Evolutionary conservation across 1,139 yeast genomes (phyloP).

Genomic region (Kluyveromyces marxianus): DNA sequence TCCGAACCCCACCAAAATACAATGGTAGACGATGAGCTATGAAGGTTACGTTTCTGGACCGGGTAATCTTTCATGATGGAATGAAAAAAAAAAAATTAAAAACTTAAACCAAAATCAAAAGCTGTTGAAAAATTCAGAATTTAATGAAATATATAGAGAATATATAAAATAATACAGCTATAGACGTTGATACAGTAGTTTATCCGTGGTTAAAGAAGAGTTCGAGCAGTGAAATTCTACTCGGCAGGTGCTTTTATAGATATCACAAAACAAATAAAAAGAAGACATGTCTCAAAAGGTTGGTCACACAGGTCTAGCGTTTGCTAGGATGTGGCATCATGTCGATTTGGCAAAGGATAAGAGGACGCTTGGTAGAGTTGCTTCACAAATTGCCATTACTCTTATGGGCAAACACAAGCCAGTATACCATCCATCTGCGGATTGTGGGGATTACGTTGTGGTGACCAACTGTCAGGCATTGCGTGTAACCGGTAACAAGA

Average conservation of each 20-base stretch:
- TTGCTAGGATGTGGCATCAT: conserved; percentile 92
- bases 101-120: too few species aligned
- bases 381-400: conserved; percentile 78
- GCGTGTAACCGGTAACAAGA: conserved; percentile 75
- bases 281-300: conserved; percentile 28
- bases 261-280: too few species aligned
- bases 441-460: conserved; percentile 94
- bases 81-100: background rate
- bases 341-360: conserved; percentile 80
- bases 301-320: conserved; percentile 56
- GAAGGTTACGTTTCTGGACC: background rate
- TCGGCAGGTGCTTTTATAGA: too few species aligned
- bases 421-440: conserved; percentile 63
- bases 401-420: conserved; percentile 97
- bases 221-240: background rate
- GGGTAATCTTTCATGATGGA: too few species aligned
- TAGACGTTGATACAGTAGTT: too few species aligned
- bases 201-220: too few species aligned
- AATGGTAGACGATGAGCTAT: background rate
- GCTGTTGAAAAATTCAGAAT: background rate
- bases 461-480: conserved; percentile 85
- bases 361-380: conserved; percentile 87
- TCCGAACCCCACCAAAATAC: too few species aligned
- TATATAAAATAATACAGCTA: too few species aligned
- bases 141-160: background rate